Percentiles rank a stretch among this genome's conserved stretches.
phyloP scores from a whole-genome alignment of 2,329 filamentous ascomycete genomes.

The Ophiosphaerella herpotricha region DNA sequence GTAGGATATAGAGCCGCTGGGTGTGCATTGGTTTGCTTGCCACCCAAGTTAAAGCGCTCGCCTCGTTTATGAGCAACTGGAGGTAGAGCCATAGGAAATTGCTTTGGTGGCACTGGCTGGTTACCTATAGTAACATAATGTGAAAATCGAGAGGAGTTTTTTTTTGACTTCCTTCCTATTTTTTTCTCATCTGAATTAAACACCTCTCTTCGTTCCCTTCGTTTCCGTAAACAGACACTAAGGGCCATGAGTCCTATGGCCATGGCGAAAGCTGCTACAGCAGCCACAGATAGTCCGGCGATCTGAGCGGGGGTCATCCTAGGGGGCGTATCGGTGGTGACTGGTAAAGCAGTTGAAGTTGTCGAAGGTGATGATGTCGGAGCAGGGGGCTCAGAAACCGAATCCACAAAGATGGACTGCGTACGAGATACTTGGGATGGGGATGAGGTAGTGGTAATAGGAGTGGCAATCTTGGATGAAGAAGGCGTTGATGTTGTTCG shows the following conservation, averaged over 20 bases:
- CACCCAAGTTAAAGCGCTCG: background rate
- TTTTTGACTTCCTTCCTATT: slow-evolving; percentile 10
- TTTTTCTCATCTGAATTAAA: slow-evolving; percentile 29
- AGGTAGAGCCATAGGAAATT: slow-evolving; percentile 21
- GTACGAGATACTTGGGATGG: slow-evolving; percentile 17
- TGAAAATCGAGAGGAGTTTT: slow-evolving; percentile 29
- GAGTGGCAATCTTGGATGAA: slow-evolving; percentile 12
- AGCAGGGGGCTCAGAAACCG: slow-evolving; percentile 28
- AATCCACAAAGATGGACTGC: slow-evolving; percentile 31
- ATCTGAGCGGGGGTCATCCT: slow-evolving; percentile 47
- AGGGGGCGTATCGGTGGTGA: slow-evolving; percentile 18
- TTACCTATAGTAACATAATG: slow-evolving; percentile 19
- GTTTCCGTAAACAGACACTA: slow-evolving; percentile 41
- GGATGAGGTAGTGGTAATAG: slow-evolving; percentile 14
- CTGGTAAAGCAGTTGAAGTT: slow-evolving; percentile 16
- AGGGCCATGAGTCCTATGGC: slow-evolving; percentile 46
- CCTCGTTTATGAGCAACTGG: slow-evolving; percentile 13
- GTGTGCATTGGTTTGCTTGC: slow-evolving; percentile 1
- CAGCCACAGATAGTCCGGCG: slow-evolving; percentile 44
- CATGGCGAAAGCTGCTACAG: slow-evolving; percentile 42
- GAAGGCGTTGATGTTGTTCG: slow-evolving; percentile 18
- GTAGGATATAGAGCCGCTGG: slow-evolving; percentile 3
- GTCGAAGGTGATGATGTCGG: slow-evolving; percentile 24
- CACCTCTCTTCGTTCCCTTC: slow-evolving; percentile 35
- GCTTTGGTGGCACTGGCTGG: slow-evolving; percentile 11